Conservation (phyloP, 495 filamentous ascomycete genomes). For the Xylaria acuta region DNA sequence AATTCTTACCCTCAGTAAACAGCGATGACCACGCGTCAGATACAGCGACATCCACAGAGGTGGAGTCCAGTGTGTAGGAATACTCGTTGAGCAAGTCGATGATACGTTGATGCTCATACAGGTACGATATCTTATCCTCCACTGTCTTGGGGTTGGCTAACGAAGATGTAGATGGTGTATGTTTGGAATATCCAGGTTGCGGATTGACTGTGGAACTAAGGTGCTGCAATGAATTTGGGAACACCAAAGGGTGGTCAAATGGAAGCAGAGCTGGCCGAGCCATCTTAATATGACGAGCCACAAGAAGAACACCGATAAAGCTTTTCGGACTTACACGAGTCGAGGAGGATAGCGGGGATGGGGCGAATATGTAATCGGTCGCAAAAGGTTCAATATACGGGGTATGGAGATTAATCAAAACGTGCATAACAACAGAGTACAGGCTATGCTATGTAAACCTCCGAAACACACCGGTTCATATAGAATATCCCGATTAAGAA, state of each 20-base stretch:
- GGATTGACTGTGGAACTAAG: background rate
- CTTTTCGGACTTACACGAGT: background rate
- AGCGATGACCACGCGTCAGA: conserved; percentile 1
- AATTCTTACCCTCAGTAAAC: conserved; percentile 1
- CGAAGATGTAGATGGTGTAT: background rate
- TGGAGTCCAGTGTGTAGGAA: background rate
- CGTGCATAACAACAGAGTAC: background rate
- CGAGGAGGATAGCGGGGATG: background rate
- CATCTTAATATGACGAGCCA: background rate
- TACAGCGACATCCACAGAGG: background rate
- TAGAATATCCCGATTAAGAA: background rate
- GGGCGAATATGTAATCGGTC: background rate
- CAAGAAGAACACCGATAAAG: background rate
- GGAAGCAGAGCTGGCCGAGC: background rate
- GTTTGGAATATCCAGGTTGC: background rate
- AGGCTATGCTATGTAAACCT: background rate
- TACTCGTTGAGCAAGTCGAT: conserved; percentile 1
- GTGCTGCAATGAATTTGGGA: background rate
- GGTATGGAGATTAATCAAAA: background rate
- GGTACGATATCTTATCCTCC: background rate
- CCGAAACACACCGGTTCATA: background rate
- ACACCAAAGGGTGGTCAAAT: conserved; percentile 3
- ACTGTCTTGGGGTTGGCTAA: background rate
- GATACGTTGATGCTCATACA: conserved; percentile 5
- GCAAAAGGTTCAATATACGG: background rate